Evolutionary conservation across 2,329 filamentous ascomycete genomes (phyloP).

Genomic region (Raffaelea ambrosiae): DNA sequence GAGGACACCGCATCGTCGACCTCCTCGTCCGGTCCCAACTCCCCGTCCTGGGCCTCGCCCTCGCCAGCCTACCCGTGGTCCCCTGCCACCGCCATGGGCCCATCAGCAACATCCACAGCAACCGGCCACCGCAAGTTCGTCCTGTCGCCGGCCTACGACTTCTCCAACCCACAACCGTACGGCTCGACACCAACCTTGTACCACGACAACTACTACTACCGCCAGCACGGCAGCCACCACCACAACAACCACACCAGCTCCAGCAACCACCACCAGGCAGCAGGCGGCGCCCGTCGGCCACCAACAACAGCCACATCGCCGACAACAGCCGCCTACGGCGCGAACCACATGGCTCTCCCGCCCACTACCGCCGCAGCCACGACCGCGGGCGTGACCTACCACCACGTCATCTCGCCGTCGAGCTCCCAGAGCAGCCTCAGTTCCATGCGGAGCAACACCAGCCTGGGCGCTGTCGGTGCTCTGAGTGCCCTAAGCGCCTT

Average conservation of each 20-base stretch:
- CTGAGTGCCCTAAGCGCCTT: constrained; percentile 10
- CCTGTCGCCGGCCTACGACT: constrained; percentile 69
- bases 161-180: constrained; percentile 54
- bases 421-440: constrained; percentile 79
- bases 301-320: constrained; percentile 14
- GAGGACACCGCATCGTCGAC: constrained; percentile 56
- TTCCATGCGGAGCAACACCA: constrained; percentile 59
- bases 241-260: constrained; percentile 17
- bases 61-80: constrained; percentile 43
- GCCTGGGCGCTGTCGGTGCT: constrained; percentile 7
- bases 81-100: constrained; percentile 22
- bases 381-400: constrained; percentile 19
- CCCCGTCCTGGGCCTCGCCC: constrained; percentile 36
- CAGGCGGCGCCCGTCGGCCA: constrained; percentile 11
- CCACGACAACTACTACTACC: constrained; percentile 1
- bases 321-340: constrained; percentile 15
- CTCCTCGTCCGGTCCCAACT: constrained; percentile 50
- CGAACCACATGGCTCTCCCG: constrained; percentile 3
- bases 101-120: constrained; percentile 21
- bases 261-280: constrained; percentile 10
- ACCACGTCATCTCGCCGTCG: constrained; percentile 53
- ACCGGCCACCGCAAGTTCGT: constrained; percentile 43
- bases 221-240: constrained; percentile 20
- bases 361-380: constrained; percentile 8
- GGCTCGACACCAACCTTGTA: constrained; percentile 31